phyloP scores from a whole-genome alignment of 2,329 filamentous ascomycete species.

The Akanthomyces muscarius region DNA sequence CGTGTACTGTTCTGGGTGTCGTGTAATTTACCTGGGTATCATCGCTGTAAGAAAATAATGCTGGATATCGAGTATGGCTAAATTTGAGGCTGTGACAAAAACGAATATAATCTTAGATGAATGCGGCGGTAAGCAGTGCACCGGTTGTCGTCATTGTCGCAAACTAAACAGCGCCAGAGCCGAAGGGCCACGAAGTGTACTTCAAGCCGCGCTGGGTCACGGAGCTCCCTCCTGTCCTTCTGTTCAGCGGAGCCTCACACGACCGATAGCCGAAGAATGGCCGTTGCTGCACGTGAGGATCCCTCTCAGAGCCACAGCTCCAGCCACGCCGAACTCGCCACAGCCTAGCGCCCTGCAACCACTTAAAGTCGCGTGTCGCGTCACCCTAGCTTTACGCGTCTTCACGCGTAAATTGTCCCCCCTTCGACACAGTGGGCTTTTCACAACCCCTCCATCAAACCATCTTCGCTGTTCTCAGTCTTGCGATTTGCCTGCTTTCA shows the following conservation, averaged over 20 bases:
- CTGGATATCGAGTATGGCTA: neutral
- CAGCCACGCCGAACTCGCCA: neutral
- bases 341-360: constrained; percentile 26
- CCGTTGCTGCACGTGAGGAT: constrained; percentile 6
- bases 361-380: constrained; percentile 29
- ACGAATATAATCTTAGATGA: constrained; percentile 5
- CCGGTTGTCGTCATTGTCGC: constrained; percentile 16
- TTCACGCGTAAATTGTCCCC: constrained; percentile 18
- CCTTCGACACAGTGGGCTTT: neutral
- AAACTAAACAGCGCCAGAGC: constrained; percentile 2
- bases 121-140: neutral
- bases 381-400: constrained; percentile 17
- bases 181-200: constrained; percentile 13
- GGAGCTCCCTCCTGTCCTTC: neutral
- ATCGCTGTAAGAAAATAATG: constrained; percentile 35
- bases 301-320: neutral
- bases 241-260: neutral
- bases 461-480: neutral
- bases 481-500: neutral
- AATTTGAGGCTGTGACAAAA: neutral
- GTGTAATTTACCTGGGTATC: constrained; percentile 43
- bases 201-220: neutral
- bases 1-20: constrained; percentile 24
- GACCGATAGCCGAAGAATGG: constrained; percentile 14
- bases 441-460: constrained; percentile 14